A percentile compares a stretch with the other conserved stretches of the same genome.
phyloP scores from a whole-genome alignment of 805 yeast genomes.

The Starmerella scarabaei region DNA sequence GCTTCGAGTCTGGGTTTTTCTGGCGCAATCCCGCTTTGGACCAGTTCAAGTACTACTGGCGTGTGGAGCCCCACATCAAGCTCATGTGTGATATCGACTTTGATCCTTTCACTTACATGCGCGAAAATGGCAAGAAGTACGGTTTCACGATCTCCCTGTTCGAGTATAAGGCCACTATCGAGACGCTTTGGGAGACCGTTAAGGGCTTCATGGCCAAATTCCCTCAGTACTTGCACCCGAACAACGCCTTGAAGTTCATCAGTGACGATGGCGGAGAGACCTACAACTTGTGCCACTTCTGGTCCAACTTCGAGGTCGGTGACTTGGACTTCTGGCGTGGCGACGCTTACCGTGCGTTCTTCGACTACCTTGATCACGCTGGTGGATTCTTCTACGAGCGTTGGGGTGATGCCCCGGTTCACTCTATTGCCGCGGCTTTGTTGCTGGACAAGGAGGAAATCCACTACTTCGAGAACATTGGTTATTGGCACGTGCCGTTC shows the following conservation, averaged over 20 bases:
- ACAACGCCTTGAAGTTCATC: conserved; percentile 58
- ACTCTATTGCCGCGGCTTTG: conserved; percentile 58
- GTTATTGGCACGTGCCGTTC: conserved; percentile 55
- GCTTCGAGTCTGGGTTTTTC: conserved; percentile 76
- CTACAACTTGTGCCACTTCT: conserved; percentile 78
- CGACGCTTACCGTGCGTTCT: conserved; percentile 43
- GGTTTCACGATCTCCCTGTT: conserved; percentile 66
- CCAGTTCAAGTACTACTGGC: conserved; percentile 80
- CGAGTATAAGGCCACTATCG: conserved; percentile 58
- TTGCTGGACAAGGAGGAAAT: conserved; percentile 44
- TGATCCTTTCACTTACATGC: conserved; percentile 72
- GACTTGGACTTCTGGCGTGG: conserved; percentile 57
- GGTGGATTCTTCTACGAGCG: conserved; percentile 81
- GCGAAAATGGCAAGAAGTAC: conserved; percentile 55
- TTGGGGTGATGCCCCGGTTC: conserved; percentile 94
- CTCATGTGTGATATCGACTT: conserved; percentile 65
- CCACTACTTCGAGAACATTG: conserved; percentile 62
- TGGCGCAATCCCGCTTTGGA: conserved; percentile 55
- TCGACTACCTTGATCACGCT: conserved; percentile 45
- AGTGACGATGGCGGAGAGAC: conserved; percentile 56
- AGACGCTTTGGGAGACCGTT: conserved; percentile 64
- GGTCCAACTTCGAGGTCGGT: conserved; percentile 73
- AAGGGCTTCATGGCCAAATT: conserved; percentile 46
- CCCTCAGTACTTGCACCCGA: conserved; percentile 45
- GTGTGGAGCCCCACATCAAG: conserved; percentile 74